Evolutionary conservation across 305 asterid genomes (phyloP), one percentile per base, ranked within the genome.

Genomic region (Plantago coronopus): DNA sequence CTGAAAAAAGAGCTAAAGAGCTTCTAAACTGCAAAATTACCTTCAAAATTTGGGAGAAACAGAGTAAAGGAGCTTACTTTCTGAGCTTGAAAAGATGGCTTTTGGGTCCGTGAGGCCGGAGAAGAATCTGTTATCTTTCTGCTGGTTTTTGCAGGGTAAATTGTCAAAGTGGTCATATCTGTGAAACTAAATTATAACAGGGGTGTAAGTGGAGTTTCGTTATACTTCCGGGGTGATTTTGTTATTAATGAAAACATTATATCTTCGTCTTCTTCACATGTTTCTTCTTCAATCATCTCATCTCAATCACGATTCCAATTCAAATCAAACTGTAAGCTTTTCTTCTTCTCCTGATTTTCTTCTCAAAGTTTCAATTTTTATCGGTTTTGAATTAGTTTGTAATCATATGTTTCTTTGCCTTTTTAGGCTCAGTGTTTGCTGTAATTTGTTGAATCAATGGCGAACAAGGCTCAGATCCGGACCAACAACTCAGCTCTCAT

Each of bases 401-500:
- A 27, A 27, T 27, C 34, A 27, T 3, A 27, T 27, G n/a, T n/a
- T n/a, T 27, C 34, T 27, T 27, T 27, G 4, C 34, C 34, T 27
- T 27, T 27, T 27, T 11, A 51, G 68, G 59, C 18, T 50, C 29
- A 23, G 47, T 9, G 58, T 25, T 55, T 37, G 17, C 48, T 31
- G 54, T 13, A 63, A 62, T 25, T 55, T 37, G 17, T 40, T 31
- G 54, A 11, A 63, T 66, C 77, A 79, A 88, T 91, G 98, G 98
- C 97, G 23, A 87, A 87, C 74, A 81, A 81, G 71, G 60, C 89
- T 68, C 96, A 83, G 75, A 81, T 91, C 81, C 95, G 87, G 63
- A 74, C 95, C 3, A 86, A 47, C 69, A 86, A 59, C 76, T 88
- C 98, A 7, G 98, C 98, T 31, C 91, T 91, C 67, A 81, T 91